These are phyloP conservation scores for Lentinula guzmanii DNA, from an alignment of 768 basidiomycete species.

Conservation along the genomic window DNA sequence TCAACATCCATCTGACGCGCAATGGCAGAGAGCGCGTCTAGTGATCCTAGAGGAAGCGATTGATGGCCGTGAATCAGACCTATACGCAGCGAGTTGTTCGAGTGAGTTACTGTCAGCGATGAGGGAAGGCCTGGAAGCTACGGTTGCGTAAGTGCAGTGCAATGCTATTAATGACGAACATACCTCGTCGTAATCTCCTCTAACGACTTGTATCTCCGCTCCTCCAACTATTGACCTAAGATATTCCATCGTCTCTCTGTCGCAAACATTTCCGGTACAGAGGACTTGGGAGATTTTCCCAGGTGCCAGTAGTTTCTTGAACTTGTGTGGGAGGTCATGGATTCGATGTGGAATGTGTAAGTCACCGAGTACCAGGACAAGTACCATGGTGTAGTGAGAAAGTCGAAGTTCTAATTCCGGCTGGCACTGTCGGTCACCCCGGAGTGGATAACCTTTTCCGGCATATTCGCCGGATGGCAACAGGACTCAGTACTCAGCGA, in stretches of 20 bases:
- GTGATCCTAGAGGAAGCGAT: slow-evolving; percentile 84
- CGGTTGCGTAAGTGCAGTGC: neutral
- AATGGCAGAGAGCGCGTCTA: slow-evolving; percentile 82
- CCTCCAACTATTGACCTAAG: slow-evolving; percentile 73
- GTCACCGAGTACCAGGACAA: slow-evolving; percentile 96
- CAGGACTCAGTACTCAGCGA: too few species aligned
- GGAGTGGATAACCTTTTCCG: too few species aligned
- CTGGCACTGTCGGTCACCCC: too few species aligned
- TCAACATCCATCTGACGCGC: slow-evolving; percentile 98
- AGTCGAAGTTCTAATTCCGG: neutral
- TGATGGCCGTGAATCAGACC: slow-evolving; percentile 95
- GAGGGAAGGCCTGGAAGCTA: slow-evolving; percentile 53
- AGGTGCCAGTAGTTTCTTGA: slow-evolving; percentile 92
- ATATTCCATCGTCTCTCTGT: slow-evolving; percentile 97
- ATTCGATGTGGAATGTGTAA: slow-evolving; percentile 89
- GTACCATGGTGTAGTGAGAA: slow-evolving; percentile 18
- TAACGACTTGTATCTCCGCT: slow-evolving; percentile 85
- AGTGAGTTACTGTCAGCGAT: slow-evolving; percentile 73
- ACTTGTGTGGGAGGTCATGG: slow-evolving; percentile 92
- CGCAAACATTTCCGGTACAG: slow-evolving; percentile 96
- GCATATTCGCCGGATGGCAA: too few species aligned
- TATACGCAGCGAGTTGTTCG: slow-evolving; percentile 68
- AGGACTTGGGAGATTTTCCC: slow-evolving; percentile 98
- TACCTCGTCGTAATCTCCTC: slow-evolving; percentile 96
- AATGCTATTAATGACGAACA: slow-evolving; percentile 10